phyloP scores from a whole-genome alignment of 2,329 filamentous ascomycete species.

The Ceratocystis papillata region DNA sequence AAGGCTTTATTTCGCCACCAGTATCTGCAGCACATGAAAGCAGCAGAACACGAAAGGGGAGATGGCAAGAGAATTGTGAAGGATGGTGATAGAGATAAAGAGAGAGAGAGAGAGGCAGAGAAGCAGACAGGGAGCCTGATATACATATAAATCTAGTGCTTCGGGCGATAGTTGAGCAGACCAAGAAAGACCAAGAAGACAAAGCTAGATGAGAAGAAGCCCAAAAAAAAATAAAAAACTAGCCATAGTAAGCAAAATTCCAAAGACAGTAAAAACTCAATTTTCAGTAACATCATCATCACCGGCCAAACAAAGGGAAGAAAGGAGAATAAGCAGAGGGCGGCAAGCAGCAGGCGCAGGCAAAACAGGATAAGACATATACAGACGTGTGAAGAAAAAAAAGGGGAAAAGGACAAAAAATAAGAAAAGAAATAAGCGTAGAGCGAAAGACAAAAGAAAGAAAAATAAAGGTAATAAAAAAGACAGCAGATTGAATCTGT shows the following conservation, averaged over 20 bases:
- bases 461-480: slow-evolving; percentile 4
- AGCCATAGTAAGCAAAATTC: background rate
- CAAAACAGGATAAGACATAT: background rate
- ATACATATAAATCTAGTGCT: background rate
- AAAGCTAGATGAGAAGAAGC: background rate
- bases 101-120: background rate
- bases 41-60: background rate
- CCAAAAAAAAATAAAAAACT: background rate
- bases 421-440: background rate
- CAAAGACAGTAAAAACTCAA: slow-evolving; percentile 10
- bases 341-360: slow-evolving; percentile 6
- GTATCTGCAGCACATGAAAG: background rate
- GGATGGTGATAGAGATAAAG: background rate
- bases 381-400: background rate
- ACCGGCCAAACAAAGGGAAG: slow-evolving; percentile 11
- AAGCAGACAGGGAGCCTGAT: background rate
- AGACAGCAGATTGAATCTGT: background rate
- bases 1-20: background rate
- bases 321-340: slow-evolving; percentile 6
- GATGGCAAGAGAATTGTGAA: no score
- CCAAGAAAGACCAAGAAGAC: slow-evolving; percentile 1
- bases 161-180: no score
- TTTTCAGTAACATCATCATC: slow-evolving; percentile 3
- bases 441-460: slow-evolving; percentile 6
- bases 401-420: slow-evolving; percentile 5